Evolutionary conservation across 495 filamentous ascomycete species (phyloP).

Genomic region (Pyrenula massariospora): DNA sequence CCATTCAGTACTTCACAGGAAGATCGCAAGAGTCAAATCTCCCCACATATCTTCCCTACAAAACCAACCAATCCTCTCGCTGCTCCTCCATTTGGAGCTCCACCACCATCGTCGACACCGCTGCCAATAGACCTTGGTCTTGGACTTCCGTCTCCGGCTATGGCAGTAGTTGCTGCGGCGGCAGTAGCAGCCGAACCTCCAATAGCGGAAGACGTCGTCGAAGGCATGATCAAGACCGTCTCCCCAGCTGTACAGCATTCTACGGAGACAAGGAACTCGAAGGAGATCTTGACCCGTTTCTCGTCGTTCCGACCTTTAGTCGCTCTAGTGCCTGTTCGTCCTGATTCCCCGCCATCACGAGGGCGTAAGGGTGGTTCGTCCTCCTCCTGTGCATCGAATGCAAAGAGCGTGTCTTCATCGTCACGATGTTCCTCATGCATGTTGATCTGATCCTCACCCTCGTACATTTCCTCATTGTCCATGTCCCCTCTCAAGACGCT

Average conservation of each 20-base stretch:
- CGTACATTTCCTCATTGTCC: neutral
- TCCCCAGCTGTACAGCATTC: constrained; percentile 82
- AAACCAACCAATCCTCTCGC: neutral
- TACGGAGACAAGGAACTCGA: constrained; percentile 60
- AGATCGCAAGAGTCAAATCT: neutral
- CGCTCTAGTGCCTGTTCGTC: constrained; percentile 12
- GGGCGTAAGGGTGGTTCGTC: constrained; percentile 41
- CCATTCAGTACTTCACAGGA: too few species aligned
- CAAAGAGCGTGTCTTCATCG: constrained; percentile 1
- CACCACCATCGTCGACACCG: neutral
- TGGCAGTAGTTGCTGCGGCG: neutral
- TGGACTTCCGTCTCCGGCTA: constrained; percentile 1
- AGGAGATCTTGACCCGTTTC: constrained; percentile 47
- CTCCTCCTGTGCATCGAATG: constrained; percentile 22
- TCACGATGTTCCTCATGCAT: too few species aligned
- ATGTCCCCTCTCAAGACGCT: too few species aligned
- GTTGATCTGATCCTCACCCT: neutral
- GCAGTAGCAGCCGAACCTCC: constrained; percentile 16
- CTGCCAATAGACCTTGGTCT: constrained; percentile 1
- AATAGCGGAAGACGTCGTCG: constrained; percentile 20
- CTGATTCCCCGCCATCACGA: constrained; percentile 40
- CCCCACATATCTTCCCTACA: neutral
- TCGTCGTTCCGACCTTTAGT: too few species aligned
- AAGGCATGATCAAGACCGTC: constrained; percentile 63
- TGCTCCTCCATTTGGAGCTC: too few species aligned